Conservation (phyloP, 2,329 filamentous ascomycete genomes). For the Thelonectria discophora region DNA sequence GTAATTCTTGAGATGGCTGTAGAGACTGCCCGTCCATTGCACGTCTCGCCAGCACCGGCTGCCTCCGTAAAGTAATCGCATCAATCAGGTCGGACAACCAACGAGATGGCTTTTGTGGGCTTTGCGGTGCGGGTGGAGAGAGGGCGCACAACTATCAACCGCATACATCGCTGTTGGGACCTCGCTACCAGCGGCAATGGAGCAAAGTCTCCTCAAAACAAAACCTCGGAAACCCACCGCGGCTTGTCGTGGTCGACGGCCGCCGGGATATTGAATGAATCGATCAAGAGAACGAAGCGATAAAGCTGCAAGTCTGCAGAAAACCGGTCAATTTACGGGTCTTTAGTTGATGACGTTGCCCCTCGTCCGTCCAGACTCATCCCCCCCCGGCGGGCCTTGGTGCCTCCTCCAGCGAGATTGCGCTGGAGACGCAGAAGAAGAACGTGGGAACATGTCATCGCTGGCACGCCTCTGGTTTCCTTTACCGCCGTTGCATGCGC, state of each 20-base stretch:
- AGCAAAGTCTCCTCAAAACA: conserved; percentile 14
- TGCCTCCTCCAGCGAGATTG: conserved; percentile 18
- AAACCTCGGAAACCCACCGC: conserved; percentile 8
- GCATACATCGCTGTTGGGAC: too few species aligned
- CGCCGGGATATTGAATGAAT: background rate
- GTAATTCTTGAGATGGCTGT: too few species aligned
- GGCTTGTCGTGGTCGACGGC: background rate
- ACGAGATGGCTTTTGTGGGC: conserved; percentile 1
- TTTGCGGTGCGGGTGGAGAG: conserved; percentile 9
- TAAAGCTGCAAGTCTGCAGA: too few species aligned
- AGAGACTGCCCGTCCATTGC: too few species aligned
- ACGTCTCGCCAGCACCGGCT: too few species aligned
- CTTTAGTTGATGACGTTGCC: conserved; percentile 21
- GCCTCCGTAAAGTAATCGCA: background rate
- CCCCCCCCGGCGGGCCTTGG: background rate
- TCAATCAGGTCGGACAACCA: conserved; percentile 6
- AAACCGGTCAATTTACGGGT: background rate
- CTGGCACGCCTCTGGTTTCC: background rate
- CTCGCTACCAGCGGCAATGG: conserved; percentile 11
- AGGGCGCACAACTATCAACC: conserved; percentile 10
- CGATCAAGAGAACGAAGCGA: too few species aligned
- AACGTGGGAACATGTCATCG: background rate
- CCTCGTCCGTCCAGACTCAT: too few species aligned
- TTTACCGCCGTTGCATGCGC: background rate
- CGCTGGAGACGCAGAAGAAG: conserved; percentile 5